These are phyloP conservation scores for Aspergillus haitiensis DNA, from an alignment of 495 filamentous ascomycete genomes.

Conservation along the genomic window DNA sequence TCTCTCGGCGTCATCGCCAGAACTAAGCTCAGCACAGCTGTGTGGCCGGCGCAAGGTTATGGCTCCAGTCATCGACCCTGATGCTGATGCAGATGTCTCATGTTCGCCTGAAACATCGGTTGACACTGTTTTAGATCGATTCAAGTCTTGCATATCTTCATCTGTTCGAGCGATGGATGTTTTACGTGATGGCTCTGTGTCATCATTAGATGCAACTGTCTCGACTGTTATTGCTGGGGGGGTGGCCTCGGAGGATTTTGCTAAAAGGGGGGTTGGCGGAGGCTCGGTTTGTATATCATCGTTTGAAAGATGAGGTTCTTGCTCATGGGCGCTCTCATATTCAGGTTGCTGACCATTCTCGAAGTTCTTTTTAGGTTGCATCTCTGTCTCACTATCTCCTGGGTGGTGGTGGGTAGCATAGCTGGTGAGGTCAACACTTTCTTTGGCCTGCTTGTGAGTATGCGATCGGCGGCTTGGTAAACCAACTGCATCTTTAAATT, in stretches of 20 bases:
- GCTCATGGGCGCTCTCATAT: conserved; percentile 25
- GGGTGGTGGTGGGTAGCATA: conserved; percentile 33
- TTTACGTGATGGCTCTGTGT: conserved; percentile 24
- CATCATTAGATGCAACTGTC: conserved; percentile 24
- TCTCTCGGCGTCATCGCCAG: conserved; percentile 26
- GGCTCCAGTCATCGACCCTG: conserved; percentile 21
- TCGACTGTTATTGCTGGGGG: conserved; percentile 43
- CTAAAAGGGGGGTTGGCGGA: conserved; percentile 14
- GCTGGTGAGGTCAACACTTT: conserved; percentile 34
- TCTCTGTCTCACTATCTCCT: conserved; percentile 40
- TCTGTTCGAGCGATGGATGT: conserved; percentile 20
- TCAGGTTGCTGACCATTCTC: conserved; percentile 24
- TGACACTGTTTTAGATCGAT: conserved; percentile 35
- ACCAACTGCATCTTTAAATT: conserved; percentile 85
- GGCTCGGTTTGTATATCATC: conserved; percentile 22
- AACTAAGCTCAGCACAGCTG: conserved; percentile 41
- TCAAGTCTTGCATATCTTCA: conserved; percentile 36
- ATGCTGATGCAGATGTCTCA: conserved; percentile 25
- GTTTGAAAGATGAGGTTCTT: conserved; percentile 21
- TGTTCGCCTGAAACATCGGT: conserved; percentile 40
- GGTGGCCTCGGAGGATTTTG: conserved; percentile 28
- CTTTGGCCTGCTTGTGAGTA: conserved; percentile 45
- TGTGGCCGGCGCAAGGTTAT: conserved; percentile 47
- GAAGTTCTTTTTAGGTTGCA: conserved; percentile 16
- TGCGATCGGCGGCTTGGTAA: conserved; percentile 50